Conservation (phyloP, 192 early-diverging fungal species). For the Coemansia sp. region DNA sequence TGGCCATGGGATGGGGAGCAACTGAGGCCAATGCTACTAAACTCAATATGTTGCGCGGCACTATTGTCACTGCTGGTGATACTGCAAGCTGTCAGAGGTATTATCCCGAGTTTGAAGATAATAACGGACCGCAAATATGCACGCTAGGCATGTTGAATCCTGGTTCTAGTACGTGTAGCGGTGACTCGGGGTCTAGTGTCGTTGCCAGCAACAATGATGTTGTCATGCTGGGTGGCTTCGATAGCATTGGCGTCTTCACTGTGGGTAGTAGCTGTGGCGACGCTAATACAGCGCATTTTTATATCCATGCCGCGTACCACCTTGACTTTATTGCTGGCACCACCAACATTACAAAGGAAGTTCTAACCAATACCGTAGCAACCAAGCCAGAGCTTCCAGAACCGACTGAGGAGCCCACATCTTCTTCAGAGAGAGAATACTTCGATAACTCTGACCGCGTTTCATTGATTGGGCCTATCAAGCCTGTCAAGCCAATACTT, state of each 20-base stretch:
- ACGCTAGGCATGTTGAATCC: constrained; percentile 30
- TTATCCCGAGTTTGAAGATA: constrained; percentile 9
- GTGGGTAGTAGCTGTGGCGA: constrained; percentile 13
- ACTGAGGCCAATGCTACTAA: constrained; percentile 23
- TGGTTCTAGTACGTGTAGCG: constrained; percentile 24
- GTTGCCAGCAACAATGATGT: constrained; percentile 17
- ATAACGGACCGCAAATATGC: constrained; percentile 44
- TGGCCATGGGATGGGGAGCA: constrained; percentile 53
- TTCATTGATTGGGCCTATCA: neutral
- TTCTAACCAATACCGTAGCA: neutral
- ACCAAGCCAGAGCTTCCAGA: neutral
- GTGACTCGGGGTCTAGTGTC: constrained; percentile 40
- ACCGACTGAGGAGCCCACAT: neutral
- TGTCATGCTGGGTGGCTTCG: constrained; percentile 32
- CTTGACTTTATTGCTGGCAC: constrained; percentile 38
- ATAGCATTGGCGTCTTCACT: constrained; percentile 24
- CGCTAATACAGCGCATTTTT: constrained; percentile 33
- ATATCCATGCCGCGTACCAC: constrained; percentile 35
- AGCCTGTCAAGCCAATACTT: neutral
- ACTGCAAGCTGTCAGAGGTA: constrained; percentile 8
- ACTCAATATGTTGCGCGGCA: constrained; percentile 33
- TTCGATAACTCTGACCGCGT: too few relatives aligned
- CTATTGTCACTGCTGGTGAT: constrained; percentile 25
- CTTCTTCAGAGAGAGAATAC: neutral
- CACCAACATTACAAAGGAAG: constrained; percentile 25